Percentiles rank a stretch among this genome's conserved stretches.
These are phyloP conservation scores for Myriangium duriaei DNA, from an alignment of 2,329 filamentous ascomycete genomes.

Conservation along the genomic window DNA sequence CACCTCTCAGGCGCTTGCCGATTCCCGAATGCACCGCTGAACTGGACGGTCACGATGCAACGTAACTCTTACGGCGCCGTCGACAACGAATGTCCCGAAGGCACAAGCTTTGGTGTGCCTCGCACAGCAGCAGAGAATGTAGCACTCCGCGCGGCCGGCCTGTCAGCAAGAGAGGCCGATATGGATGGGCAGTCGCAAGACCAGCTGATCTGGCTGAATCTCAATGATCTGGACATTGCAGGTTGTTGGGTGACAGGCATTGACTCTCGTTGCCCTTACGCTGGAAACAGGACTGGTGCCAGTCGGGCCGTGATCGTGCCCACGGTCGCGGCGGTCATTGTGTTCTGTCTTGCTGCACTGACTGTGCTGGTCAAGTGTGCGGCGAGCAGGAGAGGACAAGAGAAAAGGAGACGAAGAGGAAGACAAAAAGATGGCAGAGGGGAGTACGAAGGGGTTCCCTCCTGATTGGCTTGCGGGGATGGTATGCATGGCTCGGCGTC, in stretches of 20 bases:
- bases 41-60: constrained; percentile 41
- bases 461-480: constrained; percentile 11
- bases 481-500: no score
- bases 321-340: constrained; percentile 49
- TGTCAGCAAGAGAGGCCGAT: background rate
- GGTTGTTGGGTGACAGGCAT: constrained; percentile 50
- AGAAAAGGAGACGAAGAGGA: constrained; percentile 37
- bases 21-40: constrained; percentile 39
- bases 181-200: constrained; percentile 21
- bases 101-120: constrained; percentile 43
- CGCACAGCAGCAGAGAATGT: constrained; percentile 51
- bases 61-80: constrained; percentile 28
- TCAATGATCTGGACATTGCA: constrained; percentile 45
- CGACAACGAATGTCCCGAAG: constrained; percentile 34
- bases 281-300: constrained; percentile 24
- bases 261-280: constrained; percentile 48
- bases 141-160: constrained; percentile 34
- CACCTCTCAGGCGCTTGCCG: constrained; percentile 45
- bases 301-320: constrained; percentile 45
- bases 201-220: constrained; percentile 42
- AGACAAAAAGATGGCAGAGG: constrained; percentile 38
- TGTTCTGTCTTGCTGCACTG: constrained; percentile 47
- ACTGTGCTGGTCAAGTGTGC: constrained; percentile 54
- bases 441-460: constrained; percentile 57
- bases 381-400: constrained; percentile 43